Percentiles rank a stretch among this genome's conserved stretches.
Conservation (phyloP, 2,329 filamentous ascomycete genomes). For the Alternaria longipes region DNA sequence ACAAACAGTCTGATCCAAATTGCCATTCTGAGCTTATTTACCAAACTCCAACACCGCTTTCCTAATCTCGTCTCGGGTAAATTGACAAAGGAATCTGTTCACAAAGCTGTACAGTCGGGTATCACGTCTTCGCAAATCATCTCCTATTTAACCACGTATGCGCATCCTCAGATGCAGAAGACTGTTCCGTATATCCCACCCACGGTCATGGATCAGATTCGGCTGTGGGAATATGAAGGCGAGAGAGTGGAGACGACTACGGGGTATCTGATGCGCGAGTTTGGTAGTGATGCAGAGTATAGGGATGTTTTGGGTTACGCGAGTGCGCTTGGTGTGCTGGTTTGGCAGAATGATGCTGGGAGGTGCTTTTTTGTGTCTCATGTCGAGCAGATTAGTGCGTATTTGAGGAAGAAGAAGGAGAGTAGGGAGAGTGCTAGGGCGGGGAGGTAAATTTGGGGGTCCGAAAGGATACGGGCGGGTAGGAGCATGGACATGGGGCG, state of each 20-base stretch:
- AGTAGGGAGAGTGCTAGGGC: slow-evolving; percentile 19
- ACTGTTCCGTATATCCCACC: slow-evolving; percentile 83
- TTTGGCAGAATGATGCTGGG: slow-evolving; percentile 83
- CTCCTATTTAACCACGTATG: slow-evolving; percentile 88
- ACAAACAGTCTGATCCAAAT: slow-evolving; percentile 94
- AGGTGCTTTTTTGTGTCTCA: slow-evolving; percentile 92
- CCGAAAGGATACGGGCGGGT: background rate
- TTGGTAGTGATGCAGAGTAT: slow-evolving; percentile 76
- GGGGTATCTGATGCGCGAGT: slow-evolving; percentile 91
- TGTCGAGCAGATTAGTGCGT: slow-evolving; percentile 86
- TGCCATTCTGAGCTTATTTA: slow-evolving; percentile 89
- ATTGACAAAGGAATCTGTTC: slow-evolving; percentile 86
- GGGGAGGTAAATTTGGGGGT: background rate
- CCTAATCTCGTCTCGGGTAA: slow-evolving; percentile 94
- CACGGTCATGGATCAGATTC: slow-evolving; percentile 96
- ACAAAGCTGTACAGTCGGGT: slow-evolving; percentile 84
- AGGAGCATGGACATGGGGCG: background rate
- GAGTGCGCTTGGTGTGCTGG: slow-evolving; percentile 86
- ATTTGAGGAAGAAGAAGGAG: slow-evolving; percentile 66
- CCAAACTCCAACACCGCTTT: slow-evolving; percentile 87
- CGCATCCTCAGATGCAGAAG: slow-evolving; percentile 91
- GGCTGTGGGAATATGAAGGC: slow-evolving; percentile 96
- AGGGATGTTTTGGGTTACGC: slow-evolving; percentile 77
- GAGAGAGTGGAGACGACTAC: slow-evolving; percentile 87
- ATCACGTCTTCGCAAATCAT: slow-evolving; percentile 98